Conservation (phyloP, 2,329 filamentous ascomycete genomes). For the Calonectria hongkongensis region DNA sequence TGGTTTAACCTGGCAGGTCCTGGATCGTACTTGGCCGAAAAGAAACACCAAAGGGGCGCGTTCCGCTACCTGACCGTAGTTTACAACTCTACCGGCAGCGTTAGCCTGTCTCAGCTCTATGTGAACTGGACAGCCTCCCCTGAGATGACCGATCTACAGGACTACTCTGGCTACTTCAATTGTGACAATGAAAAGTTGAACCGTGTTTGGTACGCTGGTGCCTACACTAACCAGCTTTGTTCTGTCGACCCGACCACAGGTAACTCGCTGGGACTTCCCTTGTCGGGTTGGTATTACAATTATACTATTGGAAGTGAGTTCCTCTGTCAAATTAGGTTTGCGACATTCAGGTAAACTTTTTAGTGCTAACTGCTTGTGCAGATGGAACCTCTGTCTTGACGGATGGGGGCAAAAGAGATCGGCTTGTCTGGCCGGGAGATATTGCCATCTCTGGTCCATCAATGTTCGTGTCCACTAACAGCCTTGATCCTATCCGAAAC, state of each 20-base stretch:
- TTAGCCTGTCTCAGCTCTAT: background rate
- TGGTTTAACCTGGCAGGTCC: background rate
- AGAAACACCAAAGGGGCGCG: background rate
- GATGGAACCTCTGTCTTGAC: background rate
- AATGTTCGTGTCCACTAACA: background rate
- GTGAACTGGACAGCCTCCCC: background rate
- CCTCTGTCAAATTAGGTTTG: background rate
- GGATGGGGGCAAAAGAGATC: background rate
- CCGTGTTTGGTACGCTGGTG: background rate
- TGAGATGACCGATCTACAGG: background rate
- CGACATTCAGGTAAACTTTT: background rate
- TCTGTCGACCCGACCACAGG: background rate
- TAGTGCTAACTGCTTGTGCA: background rate
- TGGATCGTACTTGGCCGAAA: background rate
- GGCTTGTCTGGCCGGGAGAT: background rate
- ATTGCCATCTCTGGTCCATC: background rate
- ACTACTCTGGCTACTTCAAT: background rate
- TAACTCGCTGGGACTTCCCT: background rate
- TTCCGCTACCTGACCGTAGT: background rate
- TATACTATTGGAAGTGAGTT: background rate
- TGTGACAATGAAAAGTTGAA: background rate
- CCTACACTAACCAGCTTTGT: background rate
- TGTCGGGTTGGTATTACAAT: background rate
- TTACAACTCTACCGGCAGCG: background rate
- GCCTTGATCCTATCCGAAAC: background rate